Base-by-base conservation (phyloP, 164 flowering plant species). In the Liquidambar formosana region DNA sequence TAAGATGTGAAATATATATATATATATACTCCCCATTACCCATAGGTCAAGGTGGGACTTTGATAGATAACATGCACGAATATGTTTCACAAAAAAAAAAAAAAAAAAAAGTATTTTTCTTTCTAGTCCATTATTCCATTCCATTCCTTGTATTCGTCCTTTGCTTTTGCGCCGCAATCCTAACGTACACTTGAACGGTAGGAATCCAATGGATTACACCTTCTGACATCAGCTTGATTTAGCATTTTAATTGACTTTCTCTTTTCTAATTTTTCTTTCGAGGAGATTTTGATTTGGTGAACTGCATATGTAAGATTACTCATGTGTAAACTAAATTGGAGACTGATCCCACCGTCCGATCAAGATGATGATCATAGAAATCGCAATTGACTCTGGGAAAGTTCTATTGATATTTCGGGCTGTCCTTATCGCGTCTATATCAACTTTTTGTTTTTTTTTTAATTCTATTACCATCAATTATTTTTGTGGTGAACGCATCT, bases 91-190 rank as follows among this genome's bases (percentile, higher is more conserved):
- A n/a, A n/a, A n/a, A n/a, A n/a, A n/a, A n/a, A n/a, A n/a, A n/a
- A n/a, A n/a, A n/a, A n/a, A n/a, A n/a, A n/a, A n/a, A n/a, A n/a
- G n/a, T n/a, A n/a, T n/a, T n/a, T n/a, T n/a, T n/a, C n/a, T n/a
- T n/a, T n/a, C n/a, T n/a, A n/a, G n/a, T n/a, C n/a, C n/a, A n/a
- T n/a, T n/a, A 49, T n/a, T 54, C 49, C 63, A 25, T 60, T 60
- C 44, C 38, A 48, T 65, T 71, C 69, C 51, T 48, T 61, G 9
- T 22, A 19, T 11, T 44, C 0, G 44, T 67, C 57, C 48, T 53
- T 54, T 54, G 26, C 11, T 62, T 57, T 64, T 52, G 47, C 66
- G 68, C 69, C 73, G 77, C 66, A 60, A 73, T 44, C 62, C 47
- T 56, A 65, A 5, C 62, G 48, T 26, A 15, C 58, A 54, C 27